These are phyloP conservation scores for Eutrema heterophyllum DNA, from an alignment of 345 rosid species.

Conservation along the genomic window DNA sequence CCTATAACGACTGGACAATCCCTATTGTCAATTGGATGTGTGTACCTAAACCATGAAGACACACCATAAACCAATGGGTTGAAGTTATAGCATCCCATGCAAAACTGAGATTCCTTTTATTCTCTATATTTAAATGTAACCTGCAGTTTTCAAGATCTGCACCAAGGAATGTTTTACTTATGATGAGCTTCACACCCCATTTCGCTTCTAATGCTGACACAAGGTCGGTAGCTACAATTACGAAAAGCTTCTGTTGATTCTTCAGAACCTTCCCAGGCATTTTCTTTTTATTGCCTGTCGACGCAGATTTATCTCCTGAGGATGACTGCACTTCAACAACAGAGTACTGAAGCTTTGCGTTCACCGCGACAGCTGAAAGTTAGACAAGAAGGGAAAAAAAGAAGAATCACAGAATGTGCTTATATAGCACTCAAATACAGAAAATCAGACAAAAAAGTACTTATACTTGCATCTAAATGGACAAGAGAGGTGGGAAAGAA, in stretches of 20 bases:
- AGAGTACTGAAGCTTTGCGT: constrained; percentile 84
- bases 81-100: not conserved
- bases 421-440: not conserved
- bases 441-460: not conserved
- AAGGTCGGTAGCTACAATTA: constrained; percentile 81
- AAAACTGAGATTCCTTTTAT: constrained; percentile 7
- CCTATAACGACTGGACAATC: constrained; percentile 87
- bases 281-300: constrained; percentile 43
- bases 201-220: constrained; percentile 71
- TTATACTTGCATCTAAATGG: not conserved
- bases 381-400: constrained; percentile 1
- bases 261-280: constrained; percentile 60
- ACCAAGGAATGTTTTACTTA: constrained; percentile 63
- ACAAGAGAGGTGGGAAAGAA: not conserved
- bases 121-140: constrained; percentile 34
- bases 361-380: constrained; percentile 87
- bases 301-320: constrained; percentile 39
- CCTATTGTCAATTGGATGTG: constrained; percentile 64
- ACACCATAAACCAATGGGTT: constrained; percentile 12
- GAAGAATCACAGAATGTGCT: not conserved
- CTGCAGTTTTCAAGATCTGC: constrained; percentile 92
- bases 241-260: constrained; percentile 50
- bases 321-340: constrained; percentile 58
- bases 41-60: constrained; percentile 57
- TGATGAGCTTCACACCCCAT: constrained; percentile 70